phyloP scores from a whole-genome alignment of 306 rosid genomes.

The Morella rubra region DNA sequence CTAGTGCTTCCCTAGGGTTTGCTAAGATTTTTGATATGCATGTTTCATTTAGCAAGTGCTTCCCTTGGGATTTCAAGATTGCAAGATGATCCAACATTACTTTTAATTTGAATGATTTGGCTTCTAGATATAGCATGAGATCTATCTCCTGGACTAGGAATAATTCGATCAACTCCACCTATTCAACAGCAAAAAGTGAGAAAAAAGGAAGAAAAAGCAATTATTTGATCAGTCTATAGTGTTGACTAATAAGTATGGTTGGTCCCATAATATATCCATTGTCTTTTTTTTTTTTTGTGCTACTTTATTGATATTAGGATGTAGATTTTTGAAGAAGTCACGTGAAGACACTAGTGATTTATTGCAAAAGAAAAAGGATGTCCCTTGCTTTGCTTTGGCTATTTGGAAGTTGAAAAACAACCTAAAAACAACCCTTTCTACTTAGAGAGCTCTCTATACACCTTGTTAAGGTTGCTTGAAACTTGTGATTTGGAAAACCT shows the following conservation, averaged over 20 bases:
- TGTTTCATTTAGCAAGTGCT: conserved; percentile 41
- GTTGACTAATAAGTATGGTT: conserved; percentile 61
- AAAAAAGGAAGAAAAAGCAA: conserved; percentile 67
- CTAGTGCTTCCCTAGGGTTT: conserved; percentile 44
- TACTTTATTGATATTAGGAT: conserved; percentile 30
- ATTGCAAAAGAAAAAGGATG: conserved; percentile 44
- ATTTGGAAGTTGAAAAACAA: conserved; percentile 58
- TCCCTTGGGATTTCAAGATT: conserved; percentile 10
- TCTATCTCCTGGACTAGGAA: conserved; percentile 19
- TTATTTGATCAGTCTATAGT: conserved; percentile 65
- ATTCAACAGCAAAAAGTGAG: conserved; percentile 51
- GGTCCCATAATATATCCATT: conserved; percentile 8
- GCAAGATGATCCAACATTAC: neutral
- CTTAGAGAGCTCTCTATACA: too few relatives aligned
- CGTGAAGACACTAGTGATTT: conserved; percentile 52
- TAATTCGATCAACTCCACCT: conserved; percentile 50
- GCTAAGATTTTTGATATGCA: conserved; percentile 25
- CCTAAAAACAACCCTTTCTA: conserved; percentile 3
- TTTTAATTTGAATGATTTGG: conserved; percentile 8
- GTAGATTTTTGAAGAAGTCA: conserved; percentile 43
- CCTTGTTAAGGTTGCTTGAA: too few relatives aligned
- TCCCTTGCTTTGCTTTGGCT: conserved; percentile 50
- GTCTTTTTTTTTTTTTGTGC: conserved; percentile 24
- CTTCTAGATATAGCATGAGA: conserved; percentile 30
- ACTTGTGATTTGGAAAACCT: too few relatives aligned